Conservation (phyloP, 495 filamentous ascomycete species). For the Rostrohypoxylon terebratum region DNA sequence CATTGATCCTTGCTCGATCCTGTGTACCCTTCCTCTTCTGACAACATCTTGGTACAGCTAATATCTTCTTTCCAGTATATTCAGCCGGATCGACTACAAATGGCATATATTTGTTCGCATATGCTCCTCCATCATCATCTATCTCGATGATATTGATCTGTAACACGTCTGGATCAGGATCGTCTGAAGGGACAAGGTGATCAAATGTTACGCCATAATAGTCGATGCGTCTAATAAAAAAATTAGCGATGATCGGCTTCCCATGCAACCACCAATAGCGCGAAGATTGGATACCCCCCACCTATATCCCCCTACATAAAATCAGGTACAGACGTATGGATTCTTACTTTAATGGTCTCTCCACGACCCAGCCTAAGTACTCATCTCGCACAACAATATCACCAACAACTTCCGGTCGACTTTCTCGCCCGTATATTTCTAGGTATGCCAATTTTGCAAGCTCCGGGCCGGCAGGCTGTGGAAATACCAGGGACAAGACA, state of each 20-base stretch:
- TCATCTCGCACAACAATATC: constrained; percentile 47
- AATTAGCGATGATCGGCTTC: no score
- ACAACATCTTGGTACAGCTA: constrained; percentile 55
- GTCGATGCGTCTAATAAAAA: constrained; percentile 48
- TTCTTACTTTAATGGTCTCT: neutral
- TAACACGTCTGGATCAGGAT: constrained; percentile 51
- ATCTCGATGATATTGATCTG: constrained; percentile 44
- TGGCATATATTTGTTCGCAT: constrained; percentile 47
- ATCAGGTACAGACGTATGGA: no score
- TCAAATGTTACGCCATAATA: constrained; percentile 58
- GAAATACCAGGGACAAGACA: constrained; percentile 31
- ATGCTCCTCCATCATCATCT: constrained; percentile 48
- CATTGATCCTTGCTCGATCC: constrained; percentile 49
- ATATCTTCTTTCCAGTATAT: constrained; percentile 54
- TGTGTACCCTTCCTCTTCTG: constrained; percentile 54
- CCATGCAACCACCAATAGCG: no score
- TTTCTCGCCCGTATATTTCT: constrained; percentile 43
- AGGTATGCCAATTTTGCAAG: constrained; percentile 48
- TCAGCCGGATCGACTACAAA: constrained; percentile 50
- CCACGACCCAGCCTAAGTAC: constrained; percentile 32
- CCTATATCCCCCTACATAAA: no score
- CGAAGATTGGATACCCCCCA: no score
- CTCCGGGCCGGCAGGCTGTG: constrained; percentile 45
- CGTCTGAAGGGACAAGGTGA: constrained; percentile 50
- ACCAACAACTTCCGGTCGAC: constrained; percentile 20